Percentiles rank a stretch among this genome's conserved stretches.
Evolutionary conservation across 306 rosid species (phyloP).

Genomic region (Cucurbita argyrosperma): DNA sequence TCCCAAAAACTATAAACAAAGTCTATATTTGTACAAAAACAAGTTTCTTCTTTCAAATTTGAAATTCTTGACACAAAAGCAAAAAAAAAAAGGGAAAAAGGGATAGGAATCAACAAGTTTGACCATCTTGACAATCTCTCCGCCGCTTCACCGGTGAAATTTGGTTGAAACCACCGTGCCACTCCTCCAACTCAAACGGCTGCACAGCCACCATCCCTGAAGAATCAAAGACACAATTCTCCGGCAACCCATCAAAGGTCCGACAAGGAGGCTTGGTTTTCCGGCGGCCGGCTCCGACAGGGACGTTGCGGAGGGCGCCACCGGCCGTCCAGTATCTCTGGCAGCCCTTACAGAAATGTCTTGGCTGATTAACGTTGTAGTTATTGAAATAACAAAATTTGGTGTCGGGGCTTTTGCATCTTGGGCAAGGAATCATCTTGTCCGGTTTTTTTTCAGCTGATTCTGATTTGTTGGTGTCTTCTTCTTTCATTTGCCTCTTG

Average conservation of each 20-base stretch:
- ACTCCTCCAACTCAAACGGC: slow-evolving; percentile 30
- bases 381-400: slow-evolving; percentile 90
- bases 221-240: slow-evolving; percentile 27
- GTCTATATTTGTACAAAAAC: slow-evolving; percentile 11
- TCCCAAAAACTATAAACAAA: not conserved
- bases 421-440: slow-evolving; percentile 65
- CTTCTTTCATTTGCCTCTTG: not conserved
- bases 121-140: slow-evolving; percentile 36
- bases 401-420: slow-evolving; percentile 95
- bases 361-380: slow-evolving; percentile 85
- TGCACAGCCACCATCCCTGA: slow-evolving; percentile 18
- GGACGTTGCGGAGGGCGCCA: slow-evolving; percentile 82
- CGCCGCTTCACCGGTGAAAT: slow-evolving; percentile 40
- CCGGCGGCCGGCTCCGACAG: slow-evolving; percentile 69
- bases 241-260: slow-evolving; percentile 21
- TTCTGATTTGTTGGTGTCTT: not conserved
- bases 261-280: slow-evolving; percentile 45
- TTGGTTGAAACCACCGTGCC: slow-evolving; percentile 26
- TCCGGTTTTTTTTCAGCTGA: slow-evolving; percentile 39
- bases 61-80: not conserved
- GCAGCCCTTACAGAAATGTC: slow-evolving; percentile 82
- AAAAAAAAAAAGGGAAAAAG: not conserved
- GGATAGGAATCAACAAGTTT: slow-evolving; percentile 14
- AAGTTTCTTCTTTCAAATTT: not conserved
- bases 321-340: slow-evolving; percentile 96